Evolutionary conservation across 163 green algal genomes (phyloP).

Genomic region (Chloromonas sp.): DNA sequence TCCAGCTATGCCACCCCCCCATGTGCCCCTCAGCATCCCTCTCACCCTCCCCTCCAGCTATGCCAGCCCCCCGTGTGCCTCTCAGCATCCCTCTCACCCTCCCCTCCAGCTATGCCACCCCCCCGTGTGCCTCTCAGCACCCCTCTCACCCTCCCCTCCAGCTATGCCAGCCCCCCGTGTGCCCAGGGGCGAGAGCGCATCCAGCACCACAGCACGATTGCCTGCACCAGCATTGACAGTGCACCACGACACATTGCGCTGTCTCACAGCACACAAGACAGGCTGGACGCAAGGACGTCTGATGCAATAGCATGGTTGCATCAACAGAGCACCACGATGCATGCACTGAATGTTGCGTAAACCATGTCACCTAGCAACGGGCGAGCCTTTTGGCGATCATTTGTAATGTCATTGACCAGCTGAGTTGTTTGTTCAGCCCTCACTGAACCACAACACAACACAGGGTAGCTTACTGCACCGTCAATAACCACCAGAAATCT

Average conservation of each 20-base stretch:
- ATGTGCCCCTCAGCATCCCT: no score
- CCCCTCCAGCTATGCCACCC: constrained; percentile 6
- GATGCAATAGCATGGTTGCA: no score
- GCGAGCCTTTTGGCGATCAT: no score
- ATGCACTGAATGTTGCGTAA: no score
- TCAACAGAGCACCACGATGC: no score
- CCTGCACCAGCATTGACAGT: neutral
- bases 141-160: constrained; percentile 15
- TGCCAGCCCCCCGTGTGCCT: no score
- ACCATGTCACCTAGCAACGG: no score
- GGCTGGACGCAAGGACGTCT: neutral
- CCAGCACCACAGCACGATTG: constrained; percentile 22
- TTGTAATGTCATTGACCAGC: no score
- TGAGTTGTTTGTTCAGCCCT: no score
- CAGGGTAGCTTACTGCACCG: neutral
- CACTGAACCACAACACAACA: no score
- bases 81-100: no score
- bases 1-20: no score
- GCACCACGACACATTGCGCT: neutral
- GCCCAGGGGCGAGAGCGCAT: constrained; percentile 30
- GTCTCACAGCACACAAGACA: neutral
- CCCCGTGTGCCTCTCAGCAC: neutral
- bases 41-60: neutral
- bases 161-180: constrained; percentile 6
- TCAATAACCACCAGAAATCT: neutral